Percentiles rank a stretch among this genome's conserved stretches.
phyloP scores from a whole-genome alignment of 345 rosid species.

The Aquilaria sinensis region DNA sequence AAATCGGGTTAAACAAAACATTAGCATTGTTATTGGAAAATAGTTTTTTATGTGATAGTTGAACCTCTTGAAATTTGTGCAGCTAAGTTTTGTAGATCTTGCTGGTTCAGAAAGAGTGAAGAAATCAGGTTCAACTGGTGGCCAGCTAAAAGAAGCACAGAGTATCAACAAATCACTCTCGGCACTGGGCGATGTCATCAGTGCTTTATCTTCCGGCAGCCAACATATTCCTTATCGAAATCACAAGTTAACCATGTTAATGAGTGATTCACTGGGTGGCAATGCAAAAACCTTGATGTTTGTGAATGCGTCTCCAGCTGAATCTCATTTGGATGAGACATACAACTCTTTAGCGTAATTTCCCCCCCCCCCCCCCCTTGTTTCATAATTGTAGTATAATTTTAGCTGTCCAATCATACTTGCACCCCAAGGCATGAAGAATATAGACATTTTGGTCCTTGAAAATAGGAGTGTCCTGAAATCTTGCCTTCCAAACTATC shows the following conservation, averaged over 20 bases:
- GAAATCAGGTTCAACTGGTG: conserved; percentile 88
- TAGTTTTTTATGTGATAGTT: conserved; percentile 4
- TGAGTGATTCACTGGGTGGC: conserved; percentile 98
- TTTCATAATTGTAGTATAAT: no score
- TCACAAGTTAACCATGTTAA: conserved; percentile 92
- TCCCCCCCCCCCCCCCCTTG: no score
- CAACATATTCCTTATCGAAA: conserved; percentile 93
- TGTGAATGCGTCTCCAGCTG: conserved; percentile 86
- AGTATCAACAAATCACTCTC: conserved; percentile 96
- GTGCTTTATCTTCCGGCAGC: conserved; percentile 78
- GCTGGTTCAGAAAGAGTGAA: conserved; percentile 97
- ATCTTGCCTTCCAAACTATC: no score
- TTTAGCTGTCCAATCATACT: no score
- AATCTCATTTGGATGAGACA: conserved; percentile 87
- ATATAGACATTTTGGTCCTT: no score
- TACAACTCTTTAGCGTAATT: conserved; percentile 72
- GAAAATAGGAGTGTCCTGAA: no score
- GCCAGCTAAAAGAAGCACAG: conserved; percentile 93
- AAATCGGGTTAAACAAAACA: neutral
- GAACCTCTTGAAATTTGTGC: conserved; percentile 21
- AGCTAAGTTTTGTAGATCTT: conserved; percentile 97
- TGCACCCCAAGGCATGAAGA: no score
- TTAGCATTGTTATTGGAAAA: neutral
- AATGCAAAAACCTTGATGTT: conserved; percentile 98
- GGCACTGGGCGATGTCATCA: conserved; percentile 90